These are phyloP conservation scores for Yarrowia galli DNA, from an alignment of 1,139 yeast species.

Conservation along the genomic window DNA sequence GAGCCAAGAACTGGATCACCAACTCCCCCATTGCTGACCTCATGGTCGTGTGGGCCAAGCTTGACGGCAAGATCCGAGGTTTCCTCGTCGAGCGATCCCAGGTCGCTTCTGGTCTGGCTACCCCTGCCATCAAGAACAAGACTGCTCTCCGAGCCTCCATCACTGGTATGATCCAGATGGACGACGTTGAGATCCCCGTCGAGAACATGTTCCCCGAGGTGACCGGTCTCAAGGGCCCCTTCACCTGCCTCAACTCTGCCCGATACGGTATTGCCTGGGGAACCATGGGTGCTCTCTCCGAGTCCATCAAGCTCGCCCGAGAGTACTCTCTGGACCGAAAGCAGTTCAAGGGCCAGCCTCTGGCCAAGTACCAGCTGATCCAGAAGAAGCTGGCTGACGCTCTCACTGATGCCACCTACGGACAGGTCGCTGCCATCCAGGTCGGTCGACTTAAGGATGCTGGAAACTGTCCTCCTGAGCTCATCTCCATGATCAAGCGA, in stretches of 20 bases:
- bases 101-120: slow-evolving; percentile 50
- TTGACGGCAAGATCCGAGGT: slow-evolving; percentile 56
- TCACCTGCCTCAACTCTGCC: slow-evolving; percentile 56
- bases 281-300: slow-evolving; percentile 56
- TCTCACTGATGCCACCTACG: slow-evolving; percentile 54
- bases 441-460: slow-evolving; percentile 56
- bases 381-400: slow-evolving; percentile 57
- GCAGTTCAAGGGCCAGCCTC: slow-evolving; percentile 53
- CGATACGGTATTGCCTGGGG: slow-evolving; percentile 58
- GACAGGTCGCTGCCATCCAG: slow-evolving; percentile 54
- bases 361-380: slow-evolving; percentile 54
- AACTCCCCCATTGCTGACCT: slow-evolving; percentile 58
- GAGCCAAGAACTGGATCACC: slow-evolving; percentile 58
- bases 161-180: slow-evolving; percentile 57
- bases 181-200: slow-evolving; percentile 55
- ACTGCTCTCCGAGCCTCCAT: slow-evolving; percentile 55
- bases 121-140: slow-evolving; percentile 55
- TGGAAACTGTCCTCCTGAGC: slow-evolving; percentile 53
- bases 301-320: slow-evolving; percentile 52
- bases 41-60: slow-evolving; percentile 56
- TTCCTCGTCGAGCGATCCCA: slow-evolving; percentile 53
- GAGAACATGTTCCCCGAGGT: slow-evolving; percentile 54
- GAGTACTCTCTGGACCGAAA: slow-evolving; percentile 54
- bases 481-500: slow-evolving; percentile 56
- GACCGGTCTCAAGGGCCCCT: slow-evolving; percentile 56